A percentile compares a stretch with the other conserved stretches of the same genome.
phyloP scores from a whole-genome alignment of 2,329 filamentous ascomycete genomes.

The Hypoxylon sp. region DNA sequence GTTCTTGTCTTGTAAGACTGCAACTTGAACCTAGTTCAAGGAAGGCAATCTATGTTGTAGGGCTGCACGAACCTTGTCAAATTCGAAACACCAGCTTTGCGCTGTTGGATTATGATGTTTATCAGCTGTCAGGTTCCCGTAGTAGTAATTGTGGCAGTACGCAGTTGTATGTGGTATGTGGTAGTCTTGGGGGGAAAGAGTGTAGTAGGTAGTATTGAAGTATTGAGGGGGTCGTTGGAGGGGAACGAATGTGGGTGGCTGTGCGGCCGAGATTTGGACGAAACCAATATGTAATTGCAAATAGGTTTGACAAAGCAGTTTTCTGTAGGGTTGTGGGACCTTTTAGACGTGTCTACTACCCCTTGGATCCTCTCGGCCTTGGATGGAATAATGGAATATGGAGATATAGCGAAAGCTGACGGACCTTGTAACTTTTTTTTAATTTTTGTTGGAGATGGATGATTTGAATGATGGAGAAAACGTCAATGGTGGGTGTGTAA shows the following conservation, averaged over 20 bases:
- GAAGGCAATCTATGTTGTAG: conserved; percentile 9
- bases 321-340: conserved; percentile 32
- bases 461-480: conserved; percentile 30
- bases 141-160: conserved; percentile 5
- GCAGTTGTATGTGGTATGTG: conserved; percentile 1
- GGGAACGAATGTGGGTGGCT: conserved; percentile 14
- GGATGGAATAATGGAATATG: conserved; percentile 16
- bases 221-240: not conserved
- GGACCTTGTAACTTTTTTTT: too few relatives aligned
- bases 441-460: conserved; percentile 25
- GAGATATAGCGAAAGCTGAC: not conserved
- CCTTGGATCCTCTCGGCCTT: conserved; percentile 25
- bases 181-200: not conserved
- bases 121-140: conserved; percentile 12
- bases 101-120: conserved; percentile 32
- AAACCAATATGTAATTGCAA: conserved; percentile 1
- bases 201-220: conserved; percentile 2
- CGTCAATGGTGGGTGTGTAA: conserved; percentile 12
- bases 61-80: conserved; percentile 37
- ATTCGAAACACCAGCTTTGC: conserved; percentile 36
- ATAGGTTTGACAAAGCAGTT: conserved; percentile 18
- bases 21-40: too few relatives aligned
- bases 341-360: conserved; percentile 33
- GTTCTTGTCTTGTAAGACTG: too few relatives aligned
- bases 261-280: conserved; percentile 12